These are phyloP conservation scores for Nematocida ironsii DNA, from an alignment of 371 early-diverging fungal genomes.

Conservation along the genomic window DNA sequence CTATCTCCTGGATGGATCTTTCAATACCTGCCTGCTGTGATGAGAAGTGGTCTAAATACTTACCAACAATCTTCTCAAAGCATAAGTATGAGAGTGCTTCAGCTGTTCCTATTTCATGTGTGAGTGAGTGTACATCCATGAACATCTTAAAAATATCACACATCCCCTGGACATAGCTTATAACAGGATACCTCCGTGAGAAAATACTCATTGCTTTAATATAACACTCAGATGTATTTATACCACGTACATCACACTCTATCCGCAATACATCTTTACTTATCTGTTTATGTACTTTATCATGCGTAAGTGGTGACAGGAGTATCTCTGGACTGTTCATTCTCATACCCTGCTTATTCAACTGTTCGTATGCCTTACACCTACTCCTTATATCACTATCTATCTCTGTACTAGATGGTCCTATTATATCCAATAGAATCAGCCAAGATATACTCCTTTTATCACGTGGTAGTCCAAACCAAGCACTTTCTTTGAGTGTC, in stretches of 20 bases:
- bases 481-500: conserved; percentile 31
- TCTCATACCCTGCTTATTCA: background rate
- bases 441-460: conserved; percentile 36
- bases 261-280: conserved; percentile 39
- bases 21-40: conserved; percentile 49
- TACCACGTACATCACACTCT: background rate
- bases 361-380: background rate
- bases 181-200: conserved; percentile 32
- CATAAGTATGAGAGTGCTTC: conserved; percentile 54
- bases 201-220: conserved; percentile 41
- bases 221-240: conserved; percentile 4
- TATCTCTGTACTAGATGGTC: background rate
- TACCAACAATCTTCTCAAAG: conserved; percentile 40
- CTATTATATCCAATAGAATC: conserved; percentile 42
- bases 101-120: background rate
- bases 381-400: background rate
- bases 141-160: conserved; percentile 55
- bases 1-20: conserved; percentile 49
- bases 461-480: conserved; percentile 32
- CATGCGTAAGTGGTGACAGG: conserved; percentile 4
- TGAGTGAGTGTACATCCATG: conserved; percentile 23
- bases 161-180: conserved; percentile 58
- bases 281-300: conserved; percentile 34
- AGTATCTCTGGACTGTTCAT: conserved; percentile 38
- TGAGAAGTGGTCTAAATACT: conserved; percentile 41